Percentiles rank a stretch among this genome's conserved stretches.
phyloP scores from a whole-genome alignment of 148 eudicot genomes.

The Cornus florida region DNA sequence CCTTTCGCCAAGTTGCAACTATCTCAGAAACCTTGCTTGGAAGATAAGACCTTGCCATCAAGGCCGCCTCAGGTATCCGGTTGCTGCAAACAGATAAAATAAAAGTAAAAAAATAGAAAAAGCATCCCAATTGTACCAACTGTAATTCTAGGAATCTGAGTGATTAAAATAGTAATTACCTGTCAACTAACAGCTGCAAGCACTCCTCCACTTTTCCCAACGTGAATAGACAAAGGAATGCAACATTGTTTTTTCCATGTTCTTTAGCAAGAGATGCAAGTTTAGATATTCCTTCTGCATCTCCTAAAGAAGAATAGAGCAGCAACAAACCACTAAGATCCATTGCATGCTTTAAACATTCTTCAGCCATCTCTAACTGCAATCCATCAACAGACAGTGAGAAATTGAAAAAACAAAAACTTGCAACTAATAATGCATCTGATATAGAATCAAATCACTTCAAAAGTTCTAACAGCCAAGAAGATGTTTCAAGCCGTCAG shows the following conservation, averaged over 20 bases:
- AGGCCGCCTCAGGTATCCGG: slow-evolving; percentile 92
- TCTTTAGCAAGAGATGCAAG: slow-evolving; percentile 78
- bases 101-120: neutral
- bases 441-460: neutral
- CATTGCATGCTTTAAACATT: slow-evolving; percentile 73
- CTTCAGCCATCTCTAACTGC: slow-evolving; percentile 92
- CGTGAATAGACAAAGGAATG: slow-evolving; percentile 82
- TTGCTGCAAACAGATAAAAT: slow-evolving; percentile 47
- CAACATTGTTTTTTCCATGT: slow-evolving; percentile 86
- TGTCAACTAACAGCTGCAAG: slow-evolving; percentile 82
- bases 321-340: slow-evolving; percentile 91
- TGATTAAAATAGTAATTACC: slow-evolving; percentile 30
- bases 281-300: slow-evolving; percentile 73
- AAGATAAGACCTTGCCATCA: slow-evolving; percentile 91
- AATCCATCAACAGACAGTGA: slow-evolving; percentile 1
- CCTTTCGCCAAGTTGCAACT: slow-evolving; percentile 84
- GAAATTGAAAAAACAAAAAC: neutral
- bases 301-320: slow-evolving; percentile 89
- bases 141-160: neutral
- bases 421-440: neutral
- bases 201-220: slow-evolving; percentile 87
- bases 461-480: neutral
- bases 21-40: slow-evolving; percentile 92
- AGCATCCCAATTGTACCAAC: neutral
- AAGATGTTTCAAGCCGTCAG: neutral